These are phyloP conservation scores for Podila epigama DNA, from an alignment of 192 early-diverging fungal genomes.

Conservation along the genomic window DNA sequence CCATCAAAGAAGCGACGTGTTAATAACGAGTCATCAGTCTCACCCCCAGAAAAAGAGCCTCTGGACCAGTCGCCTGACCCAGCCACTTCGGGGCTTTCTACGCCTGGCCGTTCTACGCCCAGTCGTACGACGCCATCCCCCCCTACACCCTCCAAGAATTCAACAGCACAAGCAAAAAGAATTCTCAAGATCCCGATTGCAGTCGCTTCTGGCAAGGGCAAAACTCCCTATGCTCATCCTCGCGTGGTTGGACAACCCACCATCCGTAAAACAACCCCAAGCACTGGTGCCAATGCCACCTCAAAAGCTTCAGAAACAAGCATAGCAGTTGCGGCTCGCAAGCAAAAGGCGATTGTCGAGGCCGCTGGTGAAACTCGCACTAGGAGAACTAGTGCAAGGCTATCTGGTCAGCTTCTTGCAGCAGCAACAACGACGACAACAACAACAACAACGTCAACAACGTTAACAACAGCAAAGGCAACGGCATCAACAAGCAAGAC, in stretches of 20 bases:
- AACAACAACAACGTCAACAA: background rate
- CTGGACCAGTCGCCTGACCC: too few species aligned
- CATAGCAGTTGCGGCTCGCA: background rate
- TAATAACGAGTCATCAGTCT: background rate
- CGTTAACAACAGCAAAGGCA: background rate
- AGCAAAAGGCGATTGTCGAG: background rate
- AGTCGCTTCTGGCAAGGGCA: background rate
- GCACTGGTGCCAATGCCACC: background rate
- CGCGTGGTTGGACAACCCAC: background rate
- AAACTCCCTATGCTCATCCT: constrained; percentile 1
- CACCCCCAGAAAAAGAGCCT: too few species aligned
- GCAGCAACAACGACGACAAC: background rate
- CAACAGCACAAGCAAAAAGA: constrained; percentile 9
- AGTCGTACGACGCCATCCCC: background rate
- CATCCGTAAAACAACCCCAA: background rate
- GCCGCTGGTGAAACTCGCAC: background rate
- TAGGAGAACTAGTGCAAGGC: background rate
- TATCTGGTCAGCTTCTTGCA: background rate
- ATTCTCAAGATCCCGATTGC: constrained; percentile 35
- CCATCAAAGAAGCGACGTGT: constrained; percentile 19
- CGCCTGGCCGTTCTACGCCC: background rate
- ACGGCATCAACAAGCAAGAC: background rate
- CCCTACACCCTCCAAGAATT: background rate
- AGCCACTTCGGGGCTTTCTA: background rate
- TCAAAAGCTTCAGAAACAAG: background rate